Percentiles rank a stretch among this genome's conserved stretches.
Conservation (phyloP, 495 filamentous ascomycete species). For the Aspergillus sclerotioniger region DNA sequence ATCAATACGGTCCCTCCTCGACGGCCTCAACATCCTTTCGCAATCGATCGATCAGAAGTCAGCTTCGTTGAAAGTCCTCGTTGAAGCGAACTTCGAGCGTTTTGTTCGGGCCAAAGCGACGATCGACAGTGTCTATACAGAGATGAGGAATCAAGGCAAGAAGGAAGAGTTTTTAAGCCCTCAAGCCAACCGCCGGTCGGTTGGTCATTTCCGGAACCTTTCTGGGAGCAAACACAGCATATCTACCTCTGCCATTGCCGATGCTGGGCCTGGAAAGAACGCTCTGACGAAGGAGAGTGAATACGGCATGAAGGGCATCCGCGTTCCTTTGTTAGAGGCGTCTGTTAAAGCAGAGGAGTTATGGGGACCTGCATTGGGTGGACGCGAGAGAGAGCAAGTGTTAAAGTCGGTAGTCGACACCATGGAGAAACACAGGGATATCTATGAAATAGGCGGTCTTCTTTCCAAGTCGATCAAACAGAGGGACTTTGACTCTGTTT, state of each 20-base stretch:
- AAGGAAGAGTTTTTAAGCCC: slow-evolving; percentile 52
- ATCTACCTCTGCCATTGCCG: slow-evolving; percentile 30
- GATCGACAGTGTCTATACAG: slow-evolving; percentile 96
- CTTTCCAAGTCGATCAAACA: slow-evolving; percentile 83
- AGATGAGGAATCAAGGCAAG: slow-evolving; percentile 87
- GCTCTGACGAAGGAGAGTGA: slow-evolving; percentile 90
- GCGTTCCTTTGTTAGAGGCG: slow-evolving; percentile 79
- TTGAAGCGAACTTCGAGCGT: slow-evolving; percentile 96
- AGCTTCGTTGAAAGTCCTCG: slow-evolving; percentile 88
- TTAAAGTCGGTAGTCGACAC: slow-evolving; percentile 70
- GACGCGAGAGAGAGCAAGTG: slow-evolving; percentile 85
- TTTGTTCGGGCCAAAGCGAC: slow-evolving; percentile 96
- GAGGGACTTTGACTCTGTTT: slow-evolving; percentile 80
- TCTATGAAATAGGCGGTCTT: slow-evolving; percentile 75
- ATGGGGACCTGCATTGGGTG: slow-evolving; percentile 91
- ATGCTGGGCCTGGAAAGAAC: slow-evolving; percentile 65
- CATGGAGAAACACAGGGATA: slow-evolving; percentile 73
- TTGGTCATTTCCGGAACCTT: slow-evolving; percentile 56
- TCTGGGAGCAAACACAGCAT: slow-evolving; percentile 48
- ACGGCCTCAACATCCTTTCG: slow-evolving; percentile 78
- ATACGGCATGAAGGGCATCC: slow-evolving; percentile 89
- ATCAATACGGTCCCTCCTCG: slow-evolving; percentile 73
- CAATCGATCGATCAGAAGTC: slow-evolving; percentile 95
- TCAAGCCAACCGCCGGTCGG: slow-evolving; percentile 60
- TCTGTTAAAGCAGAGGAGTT: slow-evolving; percentile 93